phyloP scores from a whole-genome alignment of 176 grass and related monocot genomes.

The Oryza longistaminata region DNA sequence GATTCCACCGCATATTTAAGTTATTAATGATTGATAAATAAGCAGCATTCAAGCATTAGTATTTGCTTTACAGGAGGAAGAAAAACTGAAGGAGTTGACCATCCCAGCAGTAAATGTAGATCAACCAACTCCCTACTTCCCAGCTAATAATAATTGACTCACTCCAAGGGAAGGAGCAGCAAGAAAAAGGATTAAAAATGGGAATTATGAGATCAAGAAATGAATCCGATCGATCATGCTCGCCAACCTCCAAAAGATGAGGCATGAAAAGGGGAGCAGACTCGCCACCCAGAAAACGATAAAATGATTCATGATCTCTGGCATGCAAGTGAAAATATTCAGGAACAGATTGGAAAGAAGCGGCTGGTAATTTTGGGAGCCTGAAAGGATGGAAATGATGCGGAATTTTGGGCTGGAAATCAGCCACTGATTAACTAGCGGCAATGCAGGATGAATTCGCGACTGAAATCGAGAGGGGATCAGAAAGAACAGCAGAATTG shows the following conservation, averaged over 20 bases:
- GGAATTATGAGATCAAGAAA: constrained; percentile 6
- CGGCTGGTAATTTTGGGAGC: background rate
- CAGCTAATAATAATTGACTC: constrained; percentile 24
- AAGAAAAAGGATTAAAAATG: background rate
- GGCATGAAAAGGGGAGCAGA: background rate
- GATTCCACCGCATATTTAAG: constrained; percentile 21
- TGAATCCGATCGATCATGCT: background rate
- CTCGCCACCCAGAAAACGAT: background rate
- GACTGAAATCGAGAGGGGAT: background rate
- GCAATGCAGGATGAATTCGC: constrained; percentile 21
- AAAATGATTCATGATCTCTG: background rate
- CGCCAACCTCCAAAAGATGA: background rate
- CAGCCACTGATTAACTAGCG: background rate
- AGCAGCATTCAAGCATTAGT: constrained; percentile 5
- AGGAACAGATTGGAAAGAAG: background rate
- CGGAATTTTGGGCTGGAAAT: background rate
- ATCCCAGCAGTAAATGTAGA: constrained; percentile 6
- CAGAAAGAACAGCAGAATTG: too few relatives aligned
- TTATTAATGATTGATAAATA: background rate
- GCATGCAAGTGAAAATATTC: constrained; percentile 27
- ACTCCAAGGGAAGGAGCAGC: background rate
- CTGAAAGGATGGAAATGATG: background rate
- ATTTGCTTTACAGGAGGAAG: background rate
- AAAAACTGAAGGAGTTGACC: background rate
- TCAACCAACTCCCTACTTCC: constrained; percentile 48